These are phyloP conservation scores for Leccinellum albellum DNA, from an alignment of 768 basidiomycete genomes.

Conservation along the genomic window DNA sequence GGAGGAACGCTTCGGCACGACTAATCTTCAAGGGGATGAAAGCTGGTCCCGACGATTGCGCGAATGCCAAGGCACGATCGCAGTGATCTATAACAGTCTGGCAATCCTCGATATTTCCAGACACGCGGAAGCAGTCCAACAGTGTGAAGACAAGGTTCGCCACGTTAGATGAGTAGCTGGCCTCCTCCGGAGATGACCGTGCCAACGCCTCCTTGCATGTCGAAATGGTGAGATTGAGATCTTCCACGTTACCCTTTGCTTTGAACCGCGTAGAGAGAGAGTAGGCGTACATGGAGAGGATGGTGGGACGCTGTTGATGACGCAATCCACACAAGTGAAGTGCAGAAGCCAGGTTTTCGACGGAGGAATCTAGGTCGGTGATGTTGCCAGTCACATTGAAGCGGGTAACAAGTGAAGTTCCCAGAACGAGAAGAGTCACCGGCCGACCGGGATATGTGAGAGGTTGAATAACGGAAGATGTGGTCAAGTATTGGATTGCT, in stretches of 20 bases:
- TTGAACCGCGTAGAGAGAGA: slow-evolving; percentile 15
- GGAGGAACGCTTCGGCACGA: slow-evolving; percentile 17
- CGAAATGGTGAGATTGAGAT: slow-evolving; percentile 14
- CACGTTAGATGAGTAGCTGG: not conserved
- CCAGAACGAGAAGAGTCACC: slow-evolving; percentile 14
- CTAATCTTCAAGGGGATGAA: slow-evolving; percentile 3
- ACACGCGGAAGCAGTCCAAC: slow-evolving; percentile 6
- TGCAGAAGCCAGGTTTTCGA: slow-evolving; percentile 12
- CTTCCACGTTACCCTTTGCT: slow-evolving; percentile 9
- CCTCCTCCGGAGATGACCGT: not conserved
- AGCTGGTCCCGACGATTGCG: not conserved
- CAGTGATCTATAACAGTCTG: slow-evolving; percentile 20
- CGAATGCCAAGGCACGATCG: slow-evolving; percentile 13
- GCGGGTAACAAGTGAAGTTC: not conserved
- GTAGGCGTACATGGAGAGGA: slow-evolving; percentile 11
- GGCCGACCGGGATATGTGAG: slow-evolving; percentile 2
- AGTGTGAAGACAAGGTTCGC: slow-evolving; percentile 4
- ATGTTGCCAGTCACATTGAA: slow-evolving; percentile 8
- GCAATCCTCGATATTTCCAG: slow-evolving; percentile 13
- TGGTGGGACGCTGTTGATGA: slow-evolving; percentile 1
- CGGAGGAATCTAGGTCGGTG: slow-evolving; percentile 16
- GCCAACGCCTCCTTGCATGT: slow-evolving; percentile 17
- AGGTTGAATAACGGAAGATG: slow-evolving; percentile 15
- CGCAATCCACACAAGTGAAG: slow-evolving; percentile 10
- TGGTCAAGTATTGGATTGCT: slow-evolving; percentile 19